Percentiles rank a stretch among this genome's conserved stretches.
Conservation (phyloP, 768 basidiomycete species). For the Amanita subjunquillea region DNA sequence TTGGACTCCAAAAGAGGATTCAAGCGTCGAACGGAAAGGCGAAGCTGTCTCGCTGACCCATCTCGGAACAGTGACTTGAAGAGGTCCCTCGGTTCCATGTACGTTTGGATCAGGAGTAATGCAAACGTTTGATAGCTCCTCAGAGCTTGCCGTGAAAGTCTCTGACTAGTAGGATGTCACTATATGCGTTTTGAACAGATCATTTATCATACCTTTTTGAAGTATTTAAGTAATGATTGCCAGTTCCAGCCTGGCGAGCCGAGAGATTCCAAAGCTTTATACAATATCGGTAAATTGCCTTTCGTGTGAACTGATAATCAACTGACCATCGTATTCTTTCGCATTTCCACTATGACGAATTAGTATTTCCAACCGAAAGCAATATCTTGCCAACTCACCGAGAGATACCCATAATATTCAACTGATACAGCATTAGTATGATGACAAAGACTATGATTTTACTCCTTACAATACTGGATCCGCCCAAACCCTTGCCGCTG, state of each 20-base stretch:
- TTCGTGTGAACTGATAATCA: neutral
- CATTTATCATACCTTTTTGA: neutral
- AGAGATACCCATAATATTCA: slow-evolving; percentile 5
- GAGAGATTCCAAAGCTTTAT: slow-evolving; percentile 7
- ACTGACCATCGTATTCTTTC: slow-evolving; percentile 2
- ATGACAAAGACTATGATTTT: neutral
- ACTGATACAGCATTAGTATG: neutral
- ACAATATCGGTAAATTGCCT: slow-evolving; percentile 5
- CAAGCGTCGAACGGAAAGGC: neutral
- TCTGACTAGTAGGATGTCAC: neutral
- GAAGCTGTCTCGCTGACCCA: neutral
- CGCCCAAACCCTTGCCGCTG: slow-evolving; percentile 19
- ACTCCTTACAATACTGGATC: slow-evolving; percentile 12
- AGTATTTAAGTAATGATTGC: slow-evolving; percentile 9
- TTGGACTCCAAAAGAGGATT: neutral
- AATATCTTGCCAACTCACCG: slow-evolving; percentile 6
- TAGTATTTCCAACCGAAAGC: neutral
- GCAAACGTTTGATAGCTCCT: neutral
- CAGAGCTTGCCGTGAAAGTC: neutral
- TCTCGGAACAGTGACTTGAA: neutral
- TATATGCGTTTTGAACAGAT: neutral
- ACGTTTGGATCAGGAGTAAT: neutral
- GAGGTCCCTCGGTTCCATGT: neutral
- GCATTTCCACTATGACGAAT: neutral
- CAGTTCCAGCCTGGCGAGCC: slow-evolving; percentile 13